Evolutionary conservation across 352 stramenopile species (phyloP), one percentile per base, ranked within the genome.

Genomic region (Pythium folliculosum): DNA sequence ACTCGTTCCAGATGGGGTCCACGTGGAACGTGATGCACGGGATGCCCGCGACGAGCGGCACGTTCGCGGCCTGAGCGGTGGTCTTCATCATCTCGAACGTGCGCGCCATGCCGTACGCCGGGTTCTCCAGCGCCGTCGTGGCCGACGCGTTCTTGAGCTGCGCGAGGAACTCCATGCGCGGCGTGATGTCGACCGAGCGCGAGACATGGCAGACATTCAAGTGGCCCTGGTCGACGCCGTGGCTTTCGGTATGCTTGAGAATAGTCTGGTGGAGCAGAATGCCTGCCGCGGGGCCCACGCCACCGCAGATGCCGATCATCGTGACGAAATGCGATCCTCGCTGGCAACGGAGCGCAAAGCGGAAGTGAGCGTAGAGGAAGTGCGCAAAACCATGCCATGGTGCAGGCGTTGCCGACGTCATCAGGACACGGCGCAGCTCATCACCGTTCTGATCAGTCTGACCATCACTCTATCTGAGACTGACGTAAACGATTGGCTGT

Each of bases 21-120:
- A 70, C 74, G 61, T 87, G 78, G 66, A 87, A 87, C 6, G 78
- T 84, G 63, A 81, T 77, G 64, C 78, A 87, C 22, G 78, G 70
- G n/a, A 87, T 65, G 3, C 75, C 78, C 0, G 67, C 72, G 22
- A 87, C 70, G 2, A 87, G 65, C 16, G 66, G 73, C n/a, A 65
- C 65, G 17, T 75, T 65, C 10, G 52, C 63, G 1, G 65, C 54
- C 9, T 65, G 23, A 23, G 67, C 69, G 27, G 71, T 68, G 7
- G 65, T 64, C 30, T 65, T 60, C 50, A 84, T 63, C 65, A 84
- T 71, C 43, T 74, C 74, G 14, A 84, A 77, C 27, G 70, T 84
- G 19, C 73, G 72, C 62, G 77, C 77, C 78, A 87, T 87, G n/a
- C 78, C 74, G 5, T 47, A 57, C 17, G 74, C 78, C 1, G 78